Evolutionary conservation across 176 grass and related monocot species (phyloP).

Genomic region (Oryza glaberrima): DNA sequence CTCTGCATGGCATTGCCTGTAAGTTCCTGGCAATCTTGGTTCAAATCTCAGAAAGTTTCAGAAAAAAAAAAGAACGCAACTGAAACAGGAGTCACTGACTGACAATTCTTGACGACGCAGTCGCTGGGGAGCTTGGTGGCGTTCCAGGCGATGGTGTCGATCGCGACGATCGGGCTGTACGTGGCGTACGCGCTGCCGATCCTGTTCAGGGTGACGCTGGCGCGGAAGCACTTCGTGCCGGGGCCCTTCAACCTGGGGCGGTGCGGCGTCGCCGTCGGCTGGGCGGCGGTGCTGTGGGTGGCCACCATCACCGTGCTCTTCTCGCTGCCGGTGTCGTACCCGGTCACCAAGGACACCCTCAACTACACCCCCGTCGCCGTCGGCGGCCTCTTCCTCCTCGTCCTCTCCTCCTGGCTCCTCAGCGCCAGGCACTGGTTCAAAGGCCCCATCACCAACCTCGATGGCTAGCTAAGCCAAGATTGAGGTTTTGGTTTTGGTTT

Average conservation of each 20-base stretch:
- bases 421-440: conserved; percentile 87
- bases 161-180: conserved; percentile 89
- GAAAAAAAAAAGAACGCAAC: neutral
- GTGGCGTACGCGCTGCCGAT: conserved; percentile 89
- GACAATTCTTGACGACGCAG: conserved; percentile 32
- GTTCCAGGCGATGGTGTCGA: conserved; percentile 99
- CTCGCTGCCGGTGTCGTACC: conserved; percentile 82
- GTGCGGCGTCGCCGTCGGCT: conserved; percentile 63
- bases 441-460: conserved; percentile 64
- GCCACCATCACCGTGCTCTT: conserved; percentile 93
- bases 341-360: conserved; percentile 82
- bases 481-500: no score
- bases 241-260: conserved; percentile 89
- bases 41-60: neutral
- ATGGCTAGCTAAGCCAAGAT: neutral
- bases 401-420: conserved; percentile 55
- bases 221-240: conserved; percentile 62
- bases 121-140: conserved; percentile 86
- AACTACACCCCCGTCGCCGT: conserved; percentile 78
- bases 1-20: conserved; percentile 90
- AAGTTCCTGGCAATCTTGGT: conserved; percentile 1
- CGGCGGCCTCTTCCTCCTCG: conserved; percentile 67
- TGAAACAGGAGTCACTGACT: no score
- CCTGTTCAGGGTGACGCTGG: conserved; percentile 83
- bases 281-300: conserved; percentile 93